Evolutionary conservation across 768 basidiomycete species (phyloP).

Genomic region (Podaxis pistillaris): DNA sequence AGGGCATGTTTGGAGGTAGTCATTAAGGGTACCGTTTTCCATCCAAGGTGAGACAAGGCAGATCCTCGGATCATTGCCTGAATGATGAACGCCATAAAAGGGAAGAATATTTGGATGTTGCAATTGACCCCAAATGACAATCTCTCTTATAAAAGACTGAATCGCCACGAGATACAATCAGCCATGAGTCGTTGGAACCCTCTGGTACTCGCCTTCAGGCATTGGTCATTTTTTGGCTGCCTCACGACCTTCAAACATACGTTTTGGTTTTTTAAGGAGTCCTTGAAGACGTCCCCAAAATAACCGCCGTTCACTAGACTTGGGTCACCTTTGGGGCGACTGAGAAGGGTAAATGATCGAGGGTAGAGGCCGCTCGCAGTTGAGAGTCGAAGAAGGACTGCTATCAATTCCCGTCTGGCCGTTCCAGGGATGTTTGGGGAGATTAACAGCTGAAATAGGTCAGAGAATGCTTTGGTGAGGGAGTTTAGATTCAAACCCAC

Average conservation of each 20-base stretch:
- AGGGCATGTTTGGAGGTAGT: background rate
- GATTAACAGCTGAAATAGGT: background rate
- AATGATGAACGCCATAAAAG: conserved; percentile 14
- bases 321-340: background rate
- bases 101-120: conserved; percentile 10
- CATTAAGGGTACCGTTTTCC: conserved; percentile 7
- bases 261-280: background rate
- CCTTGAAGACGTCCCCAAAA: conserved; percentile 7
- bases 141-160: conserved; percentile 10
- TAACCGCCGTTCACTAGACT: background rate
- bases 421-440: background rate
- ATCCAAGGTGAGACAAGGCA: conserved; percentile 16
- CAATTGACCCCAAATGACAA: conserved; percentile 10
- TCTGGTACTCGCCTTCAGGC: conserved; percentile 2
- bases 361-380: background rate
- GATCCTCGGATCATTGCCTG: background rate
- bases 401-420: background rate
- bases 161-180: background rate
- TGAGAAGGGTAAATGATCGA: background rate
- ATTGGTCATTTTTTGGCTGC: conserved; percentile 1
- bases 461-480: background rate
- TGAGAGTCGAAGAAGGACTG: conserved; percentile 10
- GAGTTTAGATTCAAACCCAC: background rate
- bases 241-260: conserved; percentile 3
- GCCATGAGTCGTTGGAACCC: background rate